Base-by-base conservation (phyloP, 768 basidiomycete species). In the Asterophora parasitica region DNA sequence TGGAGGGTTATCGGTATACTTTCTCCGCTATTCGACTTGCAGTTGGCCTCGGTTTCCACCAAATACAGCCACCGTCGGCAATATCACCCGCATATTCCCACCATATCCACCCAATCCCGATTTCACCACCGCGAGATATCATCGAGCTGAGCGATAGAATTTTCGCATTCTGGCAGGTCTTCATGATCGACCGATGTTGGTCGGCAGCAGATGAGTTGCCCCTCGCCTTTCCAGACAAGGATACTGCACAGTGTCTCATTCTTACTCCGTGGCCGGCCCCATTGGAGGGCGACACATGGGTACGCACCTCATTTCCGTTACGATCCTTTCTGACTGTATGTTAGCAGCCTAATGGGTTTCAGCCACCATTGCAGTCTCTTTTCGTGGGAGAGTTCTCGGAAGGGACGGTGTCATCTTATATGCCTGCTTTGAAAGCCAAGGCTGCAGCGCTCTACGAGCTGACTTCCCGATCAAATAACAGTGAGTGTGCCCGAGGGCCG, bases 1-100 rank as follows among this genome's bases (percentile, higher is more conserved):
- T 81, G 27, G 81, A 85, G 56, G 82, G 78, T 3, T 81, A 81
- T 60, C 73, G 77, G 28, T 79, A 83, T 52, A 72, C 81, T 1
- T 79, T 76, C 51, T 74, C 76, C 12, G 79, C 81, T 4, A 76
- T 79, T 33, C 73, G 80, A n/a, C 70, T 83, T 16, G 78, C 81
- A n/a, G 68, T 79, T 15, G 77, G 75, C 9, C 70, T 79, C n/a
- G 78, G 78, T 20, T 63, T 83, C 11, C 78, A 82, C 59, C 79
- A 79, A 54, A 69, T 82, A 38, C 65, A 64, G 2, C 60, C 68
- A 15, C 53, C 56, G 16, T 51, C 58, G 43, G 17, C 53, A 44
- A 38, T 53, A 44, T 20, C 46, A 26, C 33, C 33, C 26, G 9
- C 49, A 10, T 53, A 44, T 46, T 32, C 54, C 7, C 49, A 43